These are phyloP conservation scores for Nigrospora oryzae DNA, from an alignment of 2,329 filamentous ascomycete species.

Conservation along the genomic window DNA sequence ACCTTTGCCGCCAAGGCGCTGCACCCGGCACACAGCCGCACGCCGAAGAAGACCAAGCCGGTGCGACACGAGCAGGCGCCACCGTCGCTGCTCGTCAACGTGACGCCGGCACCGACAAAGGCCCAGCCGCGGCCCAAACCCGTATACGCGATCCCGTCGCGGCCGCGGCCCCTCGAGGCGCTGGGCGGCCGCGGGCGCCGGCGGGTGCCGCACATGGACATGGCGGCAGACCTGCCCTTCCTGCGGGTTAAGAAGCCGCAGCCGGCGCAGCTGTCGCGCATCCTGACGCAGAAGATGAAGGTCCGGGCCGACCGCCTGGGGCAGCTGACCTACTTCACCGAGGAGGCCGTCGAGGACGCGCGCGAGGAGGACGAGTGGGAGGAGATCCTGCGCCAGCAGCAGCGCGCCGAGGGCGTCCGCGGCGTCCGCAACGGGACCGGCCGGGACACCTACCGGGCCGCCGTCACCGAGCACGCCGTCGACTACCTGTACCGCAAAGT, in stretches of 20 bases:
- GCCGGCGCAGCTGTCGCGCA: constrained; percentile 45
- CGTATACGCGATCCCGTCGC: constrained; percentile 35
- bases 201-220: constrained; percentile 49
- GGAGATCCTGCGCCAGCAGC: constrained; percentile 3
- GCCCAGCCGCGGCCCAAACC: constrained; percentile 23
- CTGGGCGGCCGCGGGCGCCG: constrained; percentile 39
- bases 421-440: constrained; percentile 4
- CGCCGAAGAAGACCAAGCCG: constrained; percentile 5
- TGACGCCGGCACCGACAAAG: constrained; percentile 19
- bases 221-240: constrained; percentile 51
- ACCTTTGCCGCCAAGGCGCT: constrained; percentile 12
- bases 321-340: constrained; percentile 27
- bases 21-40: constrained; percentile 8
- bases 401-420: neutral
- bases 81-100: constrained; percentile 21
- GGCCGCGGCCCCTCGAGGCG: constrained; percentile 37
- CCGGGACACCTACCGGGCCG: constrained; percentile 5
- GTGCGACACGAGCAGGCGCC: constrained; percentile 9
- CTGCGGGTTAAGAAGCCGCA: constrained; percentile 61
- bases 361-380: constrained; percentile 38
- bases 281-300: constrained; percentile 43
- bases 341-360: constrained; percentile 22
- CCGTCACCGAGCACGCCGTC: constrained; percentile 8
- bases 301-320: constrained; percentile 32
- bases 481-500: constrained; percentile 2